Evolutionary conservation across 345 rosid species (phyloP).

Genomic region (Citrus trifoliata): DNA sequence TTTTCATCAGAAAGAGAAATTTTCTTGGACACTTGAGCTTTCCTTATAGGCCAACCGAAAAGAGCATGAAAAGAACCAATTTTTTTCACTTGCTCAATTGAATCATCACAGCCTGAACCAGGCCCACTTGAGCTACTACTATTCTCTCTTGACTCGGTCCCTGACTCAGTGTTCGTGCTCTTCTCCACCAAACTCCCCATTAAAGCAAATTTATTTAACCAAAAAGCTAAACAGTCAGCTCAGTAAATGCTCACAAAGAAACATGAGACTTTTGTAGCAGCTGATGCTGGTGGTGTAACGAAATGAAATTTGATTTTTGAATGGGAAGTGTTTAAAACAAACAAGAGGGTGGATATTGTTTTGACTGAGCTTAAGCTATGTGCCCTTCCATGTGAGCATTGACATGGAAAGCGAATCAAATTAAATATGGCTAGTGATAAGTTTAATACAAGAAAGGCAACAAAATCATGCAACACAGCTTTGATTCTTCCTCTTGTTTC

Average conservation of each 20-base stretch:
- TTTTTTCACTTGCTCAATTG: slow-evolving; percentile 33
- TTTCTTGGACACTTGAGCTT: slow-evolving; percentile 48
- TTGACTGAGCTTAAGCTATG: neutral
- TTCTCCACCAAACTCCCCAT: slow-evolving; percentile 64
- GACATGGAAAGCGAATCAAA: too few relatives aligned
- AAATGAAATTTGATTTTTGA: slow-evolving; percentile 36
- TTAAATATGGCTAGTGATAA: too few relatives aligned
- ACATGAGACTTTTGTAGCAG: neutral
- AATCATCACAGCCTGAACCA: slow-evolving; percentile 38
- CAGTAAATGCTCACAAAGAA: neutral
- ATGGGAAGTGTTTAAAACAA: slow-evolving; percentile 21
- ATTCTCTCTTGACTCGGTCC: slow-evolving; percentile 53
- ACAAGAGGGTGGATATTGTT: neutral
- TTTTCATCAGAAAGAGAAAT: slow-evolving; percentile 32
- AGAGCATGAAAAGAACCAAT: slow-evolving; percentile 41
- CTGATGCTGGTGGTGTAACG: too few relatives aligned
- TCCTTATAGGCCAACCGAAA: slow-evolving; percentile 93
- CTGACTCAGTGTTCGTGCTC: slow-evolving; percentile 42
- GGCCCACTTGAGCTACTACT: slow-evolving; percentile 50
- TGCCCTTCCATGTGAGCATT: too few relatives aligned
- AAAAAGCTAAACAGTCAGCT: slow-evolving; percentile 5
- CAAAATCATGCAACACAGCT: neutral
- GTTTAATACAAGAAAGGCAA: neutral
- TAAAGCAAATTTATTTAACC: neutral
- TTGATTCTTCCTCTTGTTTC: too few relatives aligned